Conservation (phyloP, 345 rosid species). For the Ceriops decandra region DNA sequence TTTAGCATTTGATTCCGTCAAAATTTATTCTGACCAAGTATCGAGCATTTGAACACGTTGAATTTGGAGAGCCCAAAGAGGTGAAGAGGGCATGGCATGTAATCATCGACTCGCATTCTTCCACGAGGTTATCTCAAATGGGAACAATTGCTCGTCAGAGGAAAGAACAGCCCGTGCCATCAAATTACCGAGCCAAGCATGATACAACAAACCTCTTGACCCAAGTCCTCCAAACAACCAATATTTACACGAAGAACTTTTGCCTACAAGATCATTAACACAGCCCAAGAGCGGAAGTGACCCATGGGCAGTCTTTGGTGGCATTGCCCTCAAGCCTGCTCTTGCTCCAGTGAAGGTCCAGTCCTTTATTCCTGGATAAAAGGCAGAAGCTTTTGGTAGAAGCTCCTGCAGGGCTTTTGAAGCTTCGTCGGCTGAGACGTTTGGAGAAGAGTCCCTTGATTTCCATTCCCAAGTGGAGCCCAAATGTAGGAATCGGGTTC, state of each 20-base stretch:
- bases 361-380: slow-evolving; percentile 58
- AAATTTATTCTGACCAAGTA: too few relatives aligned
- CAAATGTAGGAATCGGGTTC: slow-evolving; percentile 49
- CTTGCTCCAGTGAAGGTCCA: slow-evolving; percentile 68
- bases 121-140: slow-evolving; percentile 69
- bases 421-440: slow-evolving; percentile 69
- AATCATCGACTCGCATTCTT: slow-evolving; percentile 35
- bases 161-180: slow-evolving; percentile 60
- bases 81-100: background rate
- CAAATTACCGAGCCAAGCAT: slow-evolving; percentile 77
- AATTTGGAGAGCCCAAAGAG: background rate
- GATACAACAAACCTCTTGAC: slow-evolving; percentile 76
- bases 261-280: slow-evolving; percentile 45
- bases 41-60: too few relatives aligned
- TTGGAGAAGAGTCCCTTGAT: slow-evolving; percentile 59
- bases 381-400: slow-evolving; percentile 61
- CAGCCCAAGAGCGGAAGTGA: slow-evolving; percentile 82
- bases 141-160: slow-evolving; percentile 55
- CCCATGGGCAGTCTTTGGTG: slow-evolving; percentile 68
- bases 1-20: too few relatives aligned
- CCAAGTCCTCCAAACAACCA: slow-evolving; percentile 93
- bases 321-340: slow-evolving; percentile 94
- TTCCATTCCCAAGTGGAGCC: slow-evolving; percentile 97
- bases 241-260: slow-evolving; percentile 38
- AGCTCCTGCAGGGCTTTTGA: slow-evolving; percentile 66